Evolutionary conservation across 2,329 filamentous ascomycete genomes (phyloP).

Genomic region (Botrytis medusae): DNA sequence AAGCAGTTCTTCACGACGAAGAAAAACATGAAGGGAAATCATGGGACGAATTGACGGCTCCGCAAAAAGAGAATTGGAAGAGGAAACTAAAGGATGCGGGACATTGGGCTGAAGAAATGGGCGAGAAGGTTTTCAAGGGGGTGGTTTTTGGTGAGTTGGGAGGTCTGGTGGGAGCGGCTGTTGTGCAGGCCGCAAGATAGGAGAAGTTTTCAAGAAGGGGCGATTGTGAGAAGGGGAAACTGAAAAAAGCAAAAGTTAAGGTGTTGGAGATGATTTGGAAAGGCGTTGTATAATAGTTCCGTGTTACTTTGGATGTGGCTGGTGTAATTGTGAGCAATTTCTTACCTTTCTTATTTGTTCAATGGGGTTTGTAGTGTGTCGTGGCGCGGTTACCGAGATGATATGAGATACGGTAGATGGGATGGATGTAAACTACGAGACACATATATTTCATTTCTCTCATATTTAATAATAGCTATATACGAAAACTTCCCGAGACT

Average conservation of each 20-base stretch:
- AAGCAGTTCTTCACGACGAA: slow-evolving; percentile 34
- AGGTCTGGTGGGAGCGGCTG: slow-evolving; percentile 35
- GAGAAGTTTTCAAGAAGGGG: background rate
- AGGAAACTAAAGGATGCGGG: slow-evolving; percentile 38
- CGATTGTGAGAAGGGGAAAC: background rate
- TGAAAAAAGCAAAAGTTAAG: background rate
- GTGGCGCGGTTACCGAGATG: background rate
- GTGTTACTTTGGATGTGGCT: background rate
- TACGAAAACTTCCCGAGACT: background rate
- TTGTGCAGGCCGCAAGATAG: slow-evolving; percentile 23
- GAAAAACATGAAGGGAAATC: slow-evolving; percentile 31
- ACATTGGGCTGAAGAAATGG: slow-evolving; percentile 39
- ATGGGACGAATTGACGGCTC: slow-evolving; percentile 37
- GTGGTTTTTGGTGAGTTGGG: slow-evolving; percentile 40
- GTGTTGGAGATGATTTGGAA: background rate
- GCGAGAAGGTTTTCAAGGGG: slow-evolving; percentile 38
- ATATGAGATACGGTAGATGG: background rate
- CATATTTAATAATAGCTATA: background rate
- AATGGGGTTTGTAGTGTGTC: background rate
- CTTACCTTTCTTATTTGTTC: background rate
- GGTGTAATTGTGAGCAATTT: background rate
- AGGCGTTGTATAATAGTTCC: background rate
- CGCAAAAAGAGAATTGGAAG: slow-evolving; percentile 37
- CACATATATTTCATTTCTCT: background rate
- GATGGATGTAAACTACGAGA: background rate